A percentile compares a stretch with the other conserved stretches of the same genome.
Conservation (phyloP, 192 early-diverging fungal genomes). For the Coemansia umbellata region DNA sequence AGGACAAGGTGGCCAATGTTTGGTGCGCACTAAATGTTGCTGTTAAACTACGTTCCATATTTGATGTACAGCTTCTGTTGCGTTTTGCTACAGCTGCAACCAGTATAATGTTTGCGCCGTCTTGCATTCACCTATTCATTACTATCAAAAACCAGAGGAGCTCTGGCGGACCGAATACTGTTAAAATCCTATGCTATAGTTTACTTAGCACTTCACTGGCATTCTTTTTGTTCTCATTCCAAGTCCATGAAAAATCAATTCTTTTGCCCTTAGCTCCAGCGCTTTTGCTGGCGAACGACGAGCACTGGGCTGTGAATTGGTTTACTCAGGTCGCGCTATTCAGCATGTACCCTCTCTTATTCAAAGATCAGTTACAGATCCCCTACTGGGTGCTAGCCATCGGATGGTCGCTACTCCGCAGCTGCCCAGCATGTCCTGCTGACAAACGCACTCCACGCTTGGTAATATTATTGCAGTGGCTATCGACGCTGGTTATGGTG, state of each 20-base stretch:
- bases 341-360: conserved; percentile 87
- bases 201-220: conserved; percentile 74
- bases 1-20: conserved; percentile 98
- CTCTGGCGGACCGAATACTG: not conserved
- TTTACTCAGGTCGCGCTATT: conserved; percentile 83
- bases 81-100: conserved; percentile 69
- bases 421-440: conserved; percentile 32
- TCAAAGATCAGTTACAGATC: conserved; percentile 65
- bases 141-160: conserved; percentile 31
- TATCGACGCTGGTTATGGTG: conserved; percentile 44
- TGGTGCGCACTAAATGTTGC: conserved; percentile 91
- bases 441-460: conserved; percentile 8
- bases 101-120: conserved; percentile 66
- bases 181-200: conserved; percentile 61
- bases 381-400: conserved; percentile 66
- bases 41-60: conserved; percentile 74
- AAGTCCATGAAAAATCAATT: conserved; percentile 97
- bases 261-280: conserved; percentile 78
- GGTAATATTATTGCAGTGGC: conserved; percentile 23
- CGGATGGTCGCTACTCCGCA: conserved; percentile 72
- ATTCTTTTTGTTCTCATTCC: conserved; percentile 97
- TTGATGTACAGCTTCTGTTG: conserved; percentile 58
- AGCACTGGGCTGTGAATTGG: conserved; percentile 56
- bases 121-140: conserved; percentile 62
- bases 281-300: conserved; percentile 68